Evolutionary conservation across 139 green algal genomes (phyloP).

Genomic region (Closterium sp.): DNA sequence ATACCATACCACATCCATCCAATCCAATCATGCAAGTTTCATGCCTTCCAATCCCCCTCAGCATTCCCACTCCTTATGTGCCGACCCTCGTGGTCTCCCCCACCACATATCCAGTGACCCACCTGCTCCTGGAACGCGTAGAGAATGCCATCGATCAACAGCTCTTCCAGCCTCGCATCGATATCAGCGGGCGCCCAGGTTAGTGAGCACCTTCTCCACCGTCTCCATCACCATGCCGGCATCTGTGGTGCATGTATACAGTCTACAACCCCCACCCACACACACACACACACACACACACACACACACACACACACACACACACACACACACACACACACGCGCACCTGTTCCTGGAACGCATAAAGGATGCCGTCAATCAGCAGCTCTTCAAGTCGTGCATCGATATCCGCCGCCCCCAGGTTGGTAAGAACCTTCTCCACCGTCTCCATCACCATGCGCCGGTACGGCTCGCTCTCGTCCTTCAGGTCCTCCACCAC

Average conservation of each 20-base stretch:
- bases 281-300: too few species aligned
- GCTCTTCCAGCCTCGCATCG: slow-evolving; percentile 92
- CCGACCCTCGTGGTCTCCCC: too few species aligned
- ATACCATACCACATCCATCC: too few species aligned
- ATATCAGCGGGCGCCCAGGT: slow-evolving; percentile 87
- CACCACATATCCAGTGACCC: too few species aligned
- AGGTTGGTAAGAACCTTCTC: slow-evolving; percentile 86
- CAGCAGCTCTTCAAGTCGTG: slow-evolving; percentile 93
- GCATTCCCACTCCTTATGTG: too few species aligned
- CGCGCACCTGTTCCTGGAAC: slow-evolving; percentile 91
- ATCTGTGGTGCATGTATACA: too few species aligned
- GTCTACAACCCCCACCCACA: too few species aligned
- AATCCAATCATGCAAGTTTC: too few species aligned
- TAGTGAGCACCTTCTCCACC: slow-evolving; percentile 84
- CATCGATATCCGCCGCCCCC: slow-evolving; percentile 89
- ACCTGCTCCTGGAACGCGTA: slow-evolving; percentile 99
- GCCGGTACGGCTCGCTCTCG: slow-evolving; percentile 94
- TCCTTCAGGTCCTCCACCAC: slow-evolving; percentile 99
- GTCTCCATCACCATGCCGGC: slow-evolving; percentile 98
- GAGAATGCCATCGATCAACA: slow-evolving; percentile 96
- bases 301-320: too few species aligned
- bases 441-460: slow-evolving; percentile 97
- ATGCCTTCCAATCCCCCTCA: too few species aligned
- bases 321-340: slow-evolving; percentile 51
- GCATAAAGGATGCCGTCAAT: slow-evolving; percentile 98